Base-by-base conservation (phyloP, 805 yeast genomes). In the Starmerella sp. region DNA sequence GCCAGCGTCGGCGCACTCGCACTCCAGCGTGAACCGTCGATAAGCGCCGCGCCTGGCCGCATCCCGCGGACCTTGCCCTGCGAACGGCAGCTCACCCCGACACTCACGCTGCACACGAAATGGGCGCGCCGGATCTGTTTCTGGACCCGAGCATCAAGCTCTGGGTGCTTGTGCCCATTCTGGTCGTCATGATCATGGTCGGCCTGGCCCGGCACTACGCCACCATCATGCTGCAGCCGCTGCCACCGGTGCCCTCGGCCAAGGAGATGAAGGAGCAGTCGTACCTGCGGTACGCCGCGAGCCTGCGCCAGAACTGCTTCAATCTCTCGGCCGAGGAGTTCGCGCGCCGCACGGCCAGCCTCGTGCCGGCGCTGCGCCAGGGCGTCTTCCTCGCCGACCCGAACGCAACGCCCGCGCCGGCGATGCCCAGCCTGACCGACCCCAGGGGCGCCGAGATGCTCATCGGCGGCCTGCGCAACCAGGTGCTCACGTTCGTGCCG, bases 121-220 rank as follows among this genome's bases (percentile, higher is more conserved):
- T 48, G 54, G 54, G 52, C 37, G 54, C 57, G 36, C 63, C 64
- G 9, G 84, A 81, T 53, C 67, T 84, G 22, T 69, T 82, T 14
- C 72, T 91, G 47, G 97, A 91, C 65, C 95, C 96, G 5, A 77
- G 79, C 53, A 74, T 93, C 58, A 83, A 85, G 66, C 78, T 81
- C 63, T 91, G 97, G 97, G 97, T 89, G 34, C 73, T 93, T 15
- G 68, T 88, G 37, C 98, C 98, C 29, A 90, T 93, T 45, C 81
- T 95, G 6, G 66, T 84, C 22, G 95, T 89, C 22, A 89, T 93
- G 95, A 83, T 93, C 10, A 70, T 90, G 54, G 88, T 88, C 5
- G 96, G 96, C 7, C 68, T 91, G 17, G 68, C 88, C 31, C 76
- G 96, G 54, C 82, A 85, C 53, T 80, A 83, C 63, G 74, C 83